Evolutionary conservation across 1,284 basidiomycete species (phyloP).

Genomic region (Trametes hirsuta): DNA sequence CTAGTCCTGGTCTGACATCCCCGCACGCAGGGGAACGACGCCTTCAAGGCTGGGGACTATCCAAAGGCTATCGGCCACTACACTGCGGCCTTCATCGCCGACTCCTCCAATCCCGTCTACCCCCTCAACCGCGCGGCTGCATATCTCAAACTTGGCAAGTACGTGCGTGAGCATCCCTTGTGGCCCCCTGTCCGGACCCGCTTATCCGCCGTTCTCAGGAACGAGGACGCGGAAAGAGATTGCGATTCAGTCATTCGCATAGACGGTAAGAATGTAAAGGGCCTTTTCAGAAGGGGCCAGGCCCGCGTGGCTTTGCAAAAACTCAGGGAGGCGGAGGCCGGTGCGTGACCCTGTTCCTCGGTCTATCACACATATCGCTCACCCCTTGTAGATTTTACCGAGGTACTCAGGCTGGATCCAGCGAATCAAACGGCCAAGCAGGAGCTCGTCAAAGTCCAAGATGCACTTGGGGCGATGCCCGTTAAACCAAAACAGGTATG

Average conservation of each 20-base stretch:
- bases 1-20: not conserved
- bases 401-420: conserved; percentile 59
- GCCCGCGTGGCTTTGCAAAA: conserved; percentile 58
- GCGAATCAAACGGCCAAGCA: conserved; percentile 57
- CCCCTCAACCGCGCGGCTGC: conserved; percentile 81
- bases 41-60: conserved; percentile 59
- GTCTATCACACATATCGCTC: not conserved
- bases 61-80: conserved; percentile 68
- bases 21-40: conserved; percentile 53
- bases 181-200: conserved; percentile 15
- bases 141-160: conserved; percentile 87
- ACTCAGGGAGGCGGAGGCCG: conserved; percentile 55
- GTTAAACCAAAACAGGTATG: conserved; percentile 37
- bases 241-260: conserved; percentile 61
- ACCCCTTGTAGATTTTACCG: conserved; percentile 56
- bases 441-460: conserved; percentile 54
- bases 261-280: conserved; percentile 67
- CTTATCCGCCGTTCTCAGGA: conserved; percentile 41
- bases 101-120: conserved; percentile 65
- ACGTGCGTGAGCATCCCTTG: conserved; percentile 38
- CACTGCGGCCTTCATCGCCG: conserved; percentile 68
- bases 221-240: conserved; percentile 76
- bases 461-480: conserved; percentile 35
- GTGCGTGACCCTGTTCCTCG: conserved; percentile 41
- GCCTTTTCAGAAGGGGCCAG: conserved; percentile 71